Evolutionary conservation across 1,139 yeast species (phyloP).

Genomic region (Scheffersomyces titani): DNA sequence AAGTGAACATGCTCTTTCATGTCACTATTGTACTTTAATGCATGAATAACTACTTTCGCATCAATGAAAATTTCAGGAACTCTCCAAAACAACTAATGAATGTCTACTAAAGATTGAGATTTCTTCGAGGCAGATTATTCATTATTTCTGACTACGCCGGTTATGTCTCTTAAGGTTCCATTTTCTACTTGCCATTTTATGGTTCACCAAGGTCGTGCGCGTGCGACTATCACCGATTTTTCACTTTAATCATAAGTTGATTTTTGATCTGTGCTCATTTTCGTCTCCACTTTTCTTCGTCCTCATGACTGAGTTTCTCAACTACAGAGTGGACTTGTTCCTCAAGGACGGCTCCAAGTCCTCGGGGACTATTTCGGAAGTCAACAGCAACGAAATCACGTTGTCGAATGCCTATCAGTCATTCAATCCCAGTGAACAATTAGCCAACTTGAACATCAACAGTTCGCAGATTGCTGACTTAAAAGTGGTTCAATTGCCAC

Average conservation of each 20-base stretch:
- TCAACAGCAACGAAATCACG: slow-evolving; percentile 40
- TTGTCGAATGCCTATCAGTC: slow-evolving; percentile 35
- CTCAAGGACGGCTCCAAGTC: slow-evolving; percentile 48
- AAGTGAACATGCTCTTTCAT: neutral
- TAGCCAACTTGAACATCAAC: slow-evolving; percentile 24
- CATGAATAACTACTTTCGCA: no score
- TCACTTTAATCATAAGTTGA: neutral
- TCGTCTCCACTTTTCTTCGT: neutral
- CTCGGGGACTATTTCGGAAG: slow-evolving; percentile 48
- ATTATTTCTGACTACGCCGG: no score
- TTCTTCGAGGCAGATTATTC: no score
- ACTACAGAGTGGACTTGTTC: slow-evolving; percentile 53
- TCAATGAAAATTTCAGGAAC: no score
- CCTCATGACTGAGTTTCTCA: slow-evolving; percentile 44
- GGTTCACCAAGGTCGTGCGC: neutral
- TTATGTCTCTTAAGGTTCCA: neutral
- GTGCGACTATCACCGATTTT: neutral
- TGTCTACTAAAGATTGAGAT: no score
- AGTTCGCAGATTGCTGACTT: slow-evolving; percentile 46
- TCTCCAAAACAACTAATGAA: no score
- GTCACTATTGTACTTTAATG: no score
- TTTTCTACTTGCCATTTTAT: neutral
- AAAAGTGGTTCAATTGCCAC: slow-evolving; percentile 51
- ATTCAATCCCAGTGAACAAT: slow-evolving; percentile 15
- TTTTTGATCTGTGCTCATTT: neutral